Percentiles rank a stretch among this genome's conserved stretches.
These are phyloP conservation scores for Teratosphaeria nubilosa DNA, from an alignment of 2,329 filamentous ascomycete genomes.

Conservation along the genomic window DNA sequence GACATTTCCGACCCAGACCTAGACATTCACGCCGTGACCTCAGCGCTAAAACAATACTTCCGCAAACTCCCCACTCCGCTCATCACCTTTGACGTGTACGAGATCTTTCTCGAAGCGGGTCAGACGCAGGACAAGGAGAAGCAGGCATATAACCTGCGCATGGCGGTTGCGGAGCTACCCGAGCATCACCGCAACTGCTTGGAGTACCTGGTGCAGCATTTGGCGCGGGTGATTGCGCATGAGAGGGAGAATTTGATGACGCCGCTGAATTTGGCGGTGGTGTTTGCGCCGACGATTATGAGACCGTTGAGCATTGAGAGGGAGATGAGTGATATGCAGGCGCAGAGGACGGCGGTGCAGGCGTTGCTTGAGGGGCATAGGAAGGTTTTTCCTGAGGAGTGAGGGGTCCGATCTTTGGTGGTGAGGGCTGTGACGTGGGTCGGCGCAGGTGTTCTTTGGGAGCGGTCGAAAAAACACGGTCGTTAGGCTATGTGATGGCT, in stretches of 20 bases:
- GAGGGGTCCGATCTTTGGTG: not conserved
- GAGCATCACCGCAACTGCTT: conserved; percentile 78
- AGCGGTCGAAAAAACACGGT: too few relatives aligned
- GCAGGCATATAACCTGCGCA: conserved; percentile 60
- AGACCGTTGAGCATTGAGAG: conserved; percentile 78
- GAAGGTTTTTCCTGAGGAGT: conserved; percentile 3
- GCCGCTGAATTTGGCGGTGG: conserved; percentile 87
- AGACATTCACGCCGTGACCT: conserved; percentile 94
- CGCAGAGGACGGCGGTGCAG: conserved; percentile 85
- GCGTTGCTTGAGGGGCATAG: conserved; percentile 63
- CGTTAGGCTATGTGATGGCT: not conserved
- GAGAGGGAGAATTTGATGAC: conserved; percentile 92
- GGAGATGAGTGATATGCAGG: conserved; percentile 92
- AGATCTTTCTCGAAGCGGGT: conserved; percentile 67
- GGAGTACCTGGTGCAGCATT: conserved; percentile 88
- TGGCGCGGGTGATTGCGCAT: conserved; percentile 72
- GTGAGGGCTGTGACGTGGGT: not conserved
- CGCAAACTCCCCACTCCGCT: conserved; percentile 81
- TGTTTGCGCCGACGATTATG: conserved; percentile 97
- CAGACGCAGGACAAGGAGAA: conserved; percentile 52
- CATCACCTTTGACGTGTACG: conserved; percentile 87
- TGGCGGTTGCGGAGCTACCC: conserved; percentile 68
- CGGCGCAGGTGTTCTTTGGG: not conserved
- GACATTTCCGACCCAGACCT: conserved; percentile 90
- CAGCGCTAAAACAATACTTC: conserved; percentile 95